Evolutionary conservation across 1,284 basidiomycete genomes (phyloP).

Genomic region (Boletus sp.): DNA sequence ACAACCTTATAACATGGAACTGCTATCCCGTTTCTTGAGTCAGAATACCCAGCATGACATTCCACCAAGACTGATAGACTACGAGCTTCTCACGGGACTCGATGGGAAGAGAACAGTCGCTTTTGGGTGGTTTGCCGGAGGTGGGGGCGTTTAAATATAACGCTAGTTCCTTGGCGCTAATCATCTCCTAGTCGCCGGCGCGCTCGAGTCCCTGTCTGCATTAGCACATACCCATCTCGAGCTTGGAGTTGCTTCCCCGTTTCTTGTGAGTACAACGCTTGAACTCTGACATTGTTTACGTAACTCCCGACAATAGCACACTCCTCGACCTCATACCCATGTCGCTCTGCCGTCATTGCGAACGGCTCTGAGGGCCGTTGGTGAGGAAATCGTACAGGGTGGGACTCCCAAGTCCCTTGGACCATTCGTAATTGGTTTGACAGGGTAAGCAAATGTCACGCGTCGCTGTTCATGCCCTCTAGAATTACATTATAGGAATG

Average conservation of each 20-base stretch:
- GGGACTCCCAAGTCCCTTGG: conserved; percentile 66
- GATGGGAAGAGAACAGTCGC: conserved; percentile 77
- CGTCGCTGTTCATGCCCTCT: neutral
- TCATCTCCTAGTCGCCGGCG: conserved; percentile 63
- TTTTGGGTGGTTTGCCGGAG: conserved; percentile 87
- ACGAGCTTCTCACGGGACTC: conserved; percentile 69
- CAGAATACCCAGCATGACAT: conserved; percentile 17
- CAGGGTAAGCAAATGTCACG: conserved; percentile 51
- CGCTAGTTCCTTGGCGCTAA: conserved; percentile 2
- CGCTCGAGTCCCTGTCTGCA: conserved; percentile 74
- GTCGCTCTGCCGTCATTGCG: conserved; percentile 59
- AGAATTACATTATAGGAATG: conserved; percentile 44
- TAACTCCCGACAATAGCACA: conserved; percentile 42
- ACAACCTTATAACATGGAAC: conserved; percentile 78
- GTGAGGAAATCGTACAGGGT: conserved; percentile 49
- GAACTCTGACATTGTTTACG: neutral
- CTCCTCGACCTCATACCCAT: conserved; percentile 76
- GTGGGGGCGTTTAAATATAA: conserved; percentile 34
- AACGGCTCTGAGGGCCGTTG: conserved; percentile 54
- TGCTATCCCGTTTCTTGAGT: conserved; percentile 65
- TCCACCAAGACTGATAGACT: conserved; percentile 70
- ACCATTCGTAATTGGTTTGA: conserved; percentile 78
- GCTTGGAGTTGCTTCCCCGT: conserved; percentile 75
- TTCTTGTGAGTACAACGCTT: conserved; percentile 53
- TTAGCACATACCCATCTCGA: conserved; percentile 77